Evolutionary conservation across 495 filamentous ascomycete genomes (phyloP).

Genomic region (Geoglossum glabrum): DNA sequence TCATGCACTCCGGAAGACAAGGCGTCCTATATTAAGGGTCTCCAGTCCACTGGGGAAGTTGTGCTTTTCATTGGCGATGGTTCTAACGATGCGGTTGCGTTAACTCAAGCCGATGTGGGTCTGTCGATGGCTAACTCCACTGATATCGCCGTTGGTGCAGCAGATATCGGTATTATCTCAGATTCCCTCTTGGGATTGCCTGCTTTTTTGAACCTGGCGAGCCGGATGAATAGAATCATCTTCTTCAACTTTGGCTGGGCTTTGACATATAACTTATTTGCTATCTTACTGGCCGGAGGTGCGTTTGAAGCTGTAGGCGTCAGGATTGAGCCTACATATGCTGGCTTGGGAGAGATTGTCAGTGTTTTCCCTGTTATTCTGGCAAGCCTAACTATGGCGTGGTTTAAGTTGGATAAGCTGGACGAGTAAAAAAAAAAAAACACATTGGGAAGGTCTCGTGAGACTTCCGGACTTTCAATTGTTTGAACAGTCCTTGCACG

Average conservation of each 20-base stretch:
- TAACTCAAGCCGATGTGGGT: constrained; percentile 54
- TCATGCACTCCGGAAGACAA: constrained; percentile 42
- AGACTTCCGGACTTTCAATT: too few species aligned
- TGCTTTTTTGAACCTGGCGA: constrained; percentile 37
- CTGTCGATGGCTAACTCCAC: constrained; percentile 41
- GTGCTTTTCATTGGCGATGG: constrained; percentile 63
- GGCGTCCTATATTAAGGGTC: constrained; percentile 32
- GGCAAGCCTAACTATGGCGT: too few species aligned
- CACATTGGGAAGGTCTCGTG: too few species aligned
- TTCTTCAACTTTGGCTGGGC: constrained; percentile 57
- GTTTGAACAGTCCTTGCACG: too few species aligned
- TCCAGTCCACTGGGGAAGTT: constrained; percentile 13
- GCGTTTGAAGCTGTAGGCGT: not conserved
- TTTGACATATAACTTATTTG: constrained; percentile 52
- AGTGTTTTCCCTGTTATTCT: not conserved
- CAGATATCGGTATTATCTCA: constrained; percentile 47
- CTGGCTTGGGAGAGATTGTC: not conserved
- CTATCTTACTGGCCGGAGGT: constrained; percentile 33
- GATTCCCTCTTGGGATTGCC: constrained; percentile 36
- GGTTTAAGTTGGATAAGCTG: too few species aligned
- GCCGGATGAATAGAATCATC: constrained; percentile 32
- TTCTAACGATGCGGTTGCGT: constrained; percentile 59
- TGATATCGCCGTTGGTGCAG: constrained; percentile 45
- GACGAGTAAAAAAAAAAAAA: too few species aligned
- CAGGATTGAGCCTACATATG: not conserved